A percentile compares a stretch with the other conserved stretches of the same genome.
phyloP scores from a whole-genome alignment of 768 basidiomycete species.

The Tricholoma sp. region DNA sequence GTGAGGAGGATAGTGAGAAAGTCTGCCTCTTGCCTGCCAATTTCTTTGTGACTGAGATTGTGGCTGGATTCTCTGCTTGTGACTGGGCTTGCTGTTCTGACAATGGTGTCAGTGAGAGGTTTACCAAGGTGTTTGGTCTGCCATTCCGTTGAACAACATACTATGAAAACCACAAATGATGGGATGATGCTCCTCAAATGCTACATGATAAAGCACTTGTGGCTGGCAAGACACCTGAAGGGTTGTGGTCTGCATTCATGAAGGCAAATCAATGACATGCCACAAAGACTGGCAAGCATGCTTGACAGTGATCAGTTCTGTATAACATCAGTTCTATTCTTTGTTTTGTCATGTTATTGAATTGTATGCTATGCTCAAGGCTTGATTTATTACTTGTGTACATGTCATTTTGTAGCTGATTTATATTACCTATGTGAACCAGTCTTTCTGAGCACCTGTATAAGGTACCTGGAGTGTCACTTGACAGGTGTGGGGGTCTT shows the following conservation, averaged over 20 bases:
- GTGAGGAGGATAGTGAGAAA: no score
- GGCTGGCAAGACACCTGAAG: neutral
- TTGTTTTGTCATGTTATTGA: neutral
- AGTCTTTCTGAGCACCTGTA: no score
- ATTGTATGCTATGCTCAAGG: no score
- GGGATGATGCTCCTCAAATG: neutral
- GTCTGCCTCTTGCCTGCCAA: neutral
- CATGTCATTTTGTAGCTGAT: neutral
- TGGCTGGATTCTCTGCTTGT: neutral
- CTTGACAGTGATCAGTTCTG: neutral
- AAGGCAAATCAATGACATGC: neutral
- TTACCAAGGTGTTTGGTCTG: neutral
- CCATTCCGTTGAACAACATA: neutral
- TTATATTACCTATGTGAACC: neutral
- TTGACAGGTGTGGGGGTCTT: no score
- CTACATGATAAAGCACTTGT: neutral
- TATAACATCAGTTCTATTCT: neutral
- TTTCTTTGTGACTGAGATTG: neutral
- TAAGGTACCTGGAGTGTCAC: no score
- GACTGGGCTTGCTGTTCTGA: neutral
- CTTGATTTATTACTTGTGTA: no score
- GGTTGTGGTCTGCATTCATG: neutral
- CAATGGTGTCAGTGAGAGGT: neutral
- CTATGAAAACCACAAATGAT: neutral
- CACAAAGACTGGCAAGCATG: neutral